Evolutionary conservation across 345 rosid genomes (phyloP), one percentile per base, ranked within the genome.

Genomic region (Lepidium sativum): DNA sequence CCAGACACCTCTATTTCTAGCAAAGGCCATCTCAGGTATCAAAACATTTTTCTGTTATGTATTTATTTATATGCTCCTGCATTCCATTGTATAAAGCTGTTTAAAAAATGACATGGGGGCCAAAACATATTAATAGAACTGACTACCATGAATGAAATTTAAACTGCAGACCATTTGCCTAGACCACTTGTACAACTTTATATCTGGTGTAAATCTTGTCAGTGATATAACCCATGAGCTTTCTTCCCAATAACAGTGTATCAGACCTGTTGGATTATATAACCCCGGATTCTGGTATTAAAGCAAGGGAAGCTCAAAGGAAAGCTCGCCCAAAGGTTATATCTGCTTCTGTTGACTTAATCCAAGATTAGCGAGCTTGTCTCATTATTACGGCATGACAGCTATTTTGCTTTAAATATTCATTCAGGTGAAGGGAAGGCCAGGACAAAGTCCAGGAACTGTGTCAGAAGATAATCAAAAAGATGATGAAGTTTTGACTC

Each of bases 261-360:
- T 94, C 97, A 23, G 99, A 94, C 78, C 97, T 94, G 75, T 79
- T 94, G 83, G 97, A 94, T 80, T 94, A 89, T 73, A 94, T 94
- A 65, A 75, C 99, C 18, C 99, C 99, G 20, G 90, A 94, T 49
- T 74, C 92, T 54, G 96, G 82, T 77, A 75, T 82, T 67, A 94
- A 90, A 83, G 85, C 86, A 55, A 87, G 90, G 71, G 97, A 94
- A 21, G 84, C 92, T 69, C 97, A 89, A 72, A 86, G 83, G 90
- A 89, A 83, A 80, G 84, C 92, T 73, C 99, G 95, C 54, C 81
- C 89, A 42, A 94, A 90, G 96, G 99, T 89, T 48, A 69, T 78
- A 63, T 37, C 38, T 45, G 17, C 52, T 47, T 68, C 41, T 2
- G 29, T 48, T 21, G 40, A 39, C 54, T 47, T 54, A 40, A 14